These are phyloP conservation scores for Ceratocystis colombiana DNA, from an alignment of 2,329 filamentous ascomycete genomes.

Conservation along the genomic window DNA sequence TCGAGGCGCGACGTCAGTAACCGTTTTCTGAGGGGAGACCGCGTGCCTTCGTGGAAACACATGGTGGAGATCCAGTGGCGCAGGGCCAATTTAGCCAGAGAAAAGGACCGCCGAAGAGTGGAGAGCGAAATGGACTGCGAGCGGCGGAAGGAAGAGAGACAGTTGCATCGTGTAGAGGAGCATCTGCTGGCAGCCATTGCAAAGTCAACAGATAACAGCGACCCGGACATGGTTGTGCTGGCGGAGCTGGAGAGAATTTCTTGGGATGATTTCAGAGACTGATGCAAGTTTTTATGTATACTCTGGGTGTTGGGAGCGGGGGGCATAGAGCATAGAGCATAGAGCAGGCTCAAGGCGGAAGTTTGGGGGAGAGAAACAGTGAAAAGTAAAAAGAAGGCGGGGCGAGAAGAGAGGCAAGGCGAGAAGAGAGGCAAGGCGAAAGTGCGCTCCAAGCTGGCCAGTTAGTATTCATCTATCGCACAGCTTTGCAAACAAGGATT, in stretches of 20 bases:
- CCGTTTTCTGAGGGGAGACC: neutral
- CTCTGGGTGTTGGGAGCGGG: too few relatives aligned
- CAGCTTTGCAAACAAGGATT: neutral
- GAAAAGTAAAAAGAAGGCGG: too few relatives aligned
- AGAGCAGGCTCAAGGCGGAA: neutral
- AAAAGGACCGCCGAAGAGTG: neutral
- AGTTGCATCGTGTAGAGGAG: neutral
- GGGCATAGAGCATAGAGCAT: neutral
- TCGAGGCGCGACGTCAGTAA: neutral
- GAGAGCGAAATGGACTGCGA: neutral
- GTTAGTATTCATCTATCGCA: neutral
- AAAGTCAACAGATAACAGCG: neutral
- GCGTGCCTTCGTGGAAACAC: neutral
- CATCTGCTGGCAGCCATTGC: neutral
- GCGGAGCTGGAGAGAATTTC: neutral
- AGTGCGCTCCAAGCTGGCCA: too few relatives aligned
- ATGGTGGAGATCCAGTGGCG: slow-evolving; percentile 1
- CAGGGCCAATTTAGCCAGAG: neutral
- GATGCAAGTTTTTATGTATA: neutral
- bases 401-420: too few relatives aligned
- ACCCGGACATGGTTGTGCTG: neutral
- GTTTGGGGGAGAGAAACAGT: too few relatives aligned
- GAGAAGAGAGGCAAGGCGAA: too few relatives aligned
- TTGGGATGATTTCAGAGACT: neutral
- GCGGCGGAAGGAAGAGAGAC: neutral